Base-by-base conservation (phyloP, 352 stramenopile species). In the Pythium diclinum region DNA sequence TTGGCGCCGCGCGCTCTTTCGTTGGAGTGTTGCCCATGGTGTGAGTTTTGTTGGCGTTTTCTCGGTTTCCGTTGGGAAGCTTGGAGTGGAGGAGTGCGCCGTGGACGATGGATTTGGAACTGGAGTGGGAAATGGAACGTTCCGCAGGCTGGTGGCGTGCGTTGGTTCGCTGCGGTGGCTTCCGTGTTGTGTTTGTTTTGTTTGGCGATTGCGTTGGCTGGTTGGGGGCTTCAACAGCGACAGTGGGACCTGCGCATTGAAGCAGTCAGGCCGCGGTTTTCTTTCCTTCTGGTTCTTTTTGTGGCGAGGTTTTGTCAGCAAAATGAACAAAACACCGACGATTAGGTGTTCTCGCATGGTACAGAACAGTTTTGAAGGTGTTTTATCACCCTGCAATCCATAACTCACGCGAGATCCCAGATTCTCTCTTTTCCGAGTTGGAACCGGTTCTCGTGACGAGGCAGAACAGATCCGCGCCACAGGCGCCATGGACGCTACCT, bases 1-100 rank as follows among this genome's bases (percentile, higher is more conserved):
- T 36, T 11, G 48, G 59, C 25, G 51, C n/a, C 47, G 32, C 19
- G 46, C 13, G 32, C 51, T 65, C 65, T 36, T 64, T 71, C 6
- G 65, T 71, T 9, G 65, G 44, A 11, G 65, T 58, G 52, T 71
- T 71, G 57, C 65, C 65, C 65, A 71, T 71, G 52, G 42, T 54
- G 25, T 55, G 8, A 21, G 48, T 23, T 33, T 56, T 28, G 52
- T 58, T 58, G 52, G 52, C 33, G 52, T 40, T 46, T 58, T 40
- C 25, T 28, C 9, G 14, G 16, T 17, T 44, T 58, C 17, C 23
- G 51, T 34, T 56, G 51, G 51, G 1, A 13, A 13, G 17, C 3
- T 32, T 32, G 49, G 28, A 56, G 28, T 23, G 13, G 23, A 34
- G 28, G 52, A 34, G 28, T 34, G 33, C 23, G 49, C 16, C 30